Evolutionary conservation across 768 basidiomycete species (phyloP).

Genomic region (Kwoniella bestiolae): DNA sequence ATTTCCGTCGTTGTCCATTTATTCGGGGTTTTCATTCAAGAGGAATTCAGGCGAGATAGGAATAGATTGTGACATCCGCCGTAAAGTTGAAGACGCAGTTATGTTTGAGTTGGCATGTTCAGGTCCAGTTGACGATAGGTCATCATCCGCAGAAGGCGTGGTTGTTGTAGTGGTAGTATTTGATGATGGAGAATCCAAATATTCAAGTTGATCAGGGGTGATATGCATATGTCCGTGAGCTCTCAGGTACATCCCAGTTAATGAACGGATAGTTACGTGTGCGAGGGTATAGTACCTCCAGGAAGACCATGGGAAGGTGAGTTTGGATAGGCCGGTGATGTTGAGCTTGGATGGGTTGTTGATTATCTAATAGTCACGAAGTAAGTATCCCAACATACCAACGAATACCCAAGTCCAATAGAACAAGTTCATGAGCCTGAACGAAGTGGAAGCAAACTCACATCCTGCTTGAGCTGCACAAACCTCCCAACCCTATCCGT

Average conservation of each 20-base stretch:
- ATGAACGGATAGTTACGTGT: slow-evolving; percentile 43
- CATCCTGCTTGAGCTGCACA: slow-evolving; percentile 48
- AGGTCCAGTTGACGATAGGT: not conserved
- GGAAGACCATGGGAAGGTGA: slow-evolving; percentile 51
- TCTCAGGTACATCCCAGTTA: slow-evolving; percentile 25
- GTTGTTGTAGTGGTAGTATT: not conserved
- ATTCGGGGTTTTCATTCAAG: not conserved
- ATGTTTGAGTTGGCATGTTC: not conserved
- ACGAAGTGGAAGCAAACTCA: slow-evolving; percentile 19
- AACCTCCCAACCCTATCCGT: slow-evolving; percentile 55
- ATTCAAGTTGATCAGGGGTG: not conserved
- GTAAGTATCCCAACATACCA: not conserved
- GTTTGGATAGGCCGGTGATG: slow-evolving; percentile 29
- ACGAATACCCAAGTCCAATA: not conserved
- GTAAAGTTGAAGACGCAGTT: not conserved
- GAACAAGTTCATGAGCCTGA: not conserved
- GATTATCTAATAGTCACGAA: slow-evolving; percentile 36
- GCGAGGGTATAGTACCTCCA: slow-evolving; percentile 54
- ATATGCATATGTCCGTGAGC: slow-evolving; percentile 40
- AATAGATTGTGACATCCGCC: slow-evolving; percentile 4
- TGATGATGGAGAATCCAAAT: not conserved
- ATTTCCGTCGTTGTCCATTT: no score
- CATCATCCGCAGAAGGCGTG: not conserved
- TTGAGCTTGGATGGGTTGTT: slow-evolving; percentile 38
- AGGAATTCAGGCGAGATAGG: slow-evolving; percentile 9